Conservation (phyloP, 345 rosid species). For the Carallia pectinifolia region DNA sequence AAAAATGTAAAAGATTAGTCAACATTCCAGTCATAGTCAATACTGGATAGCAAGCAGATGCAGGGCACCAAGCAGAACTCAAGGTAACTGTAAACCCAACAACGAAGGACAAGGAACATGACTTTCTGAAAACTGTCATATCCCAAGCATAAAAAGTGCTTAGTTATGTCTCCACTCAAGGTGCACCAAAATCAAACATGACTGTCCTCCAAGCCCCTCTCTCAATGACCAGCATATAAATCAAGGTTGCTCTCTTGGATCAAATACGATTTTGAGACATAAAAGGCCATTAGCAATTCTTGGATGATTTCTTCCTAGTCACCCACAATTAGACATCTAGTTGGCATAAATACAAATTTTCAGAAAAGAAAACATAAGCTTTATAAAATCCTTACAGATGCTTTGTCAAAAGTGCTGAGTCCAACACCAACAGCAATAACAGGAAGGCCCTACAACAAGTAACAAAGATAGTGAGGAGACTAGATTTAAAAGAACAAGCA, state of each 20-base stretch:
- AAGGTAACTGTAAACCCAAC: too few relatives aligned
- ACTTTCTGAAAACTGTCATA: neutral
- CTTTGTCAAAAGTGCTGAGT: conserved; percentile 84
- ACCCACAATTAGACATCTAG: neutral
- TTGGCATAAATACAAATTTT: neutral
- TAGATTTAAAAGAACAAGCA: neutral
- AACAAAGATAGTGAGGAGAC: neutral
- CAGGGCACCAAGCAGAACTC: too few relatives aligned
- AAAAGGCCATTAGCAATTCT: neutral
- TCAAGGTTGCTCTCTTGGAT: too few relatives aligned
- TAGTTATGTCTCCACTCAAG: too few relatives aligned
- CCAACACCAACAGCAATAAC: conserved; percentile 83
- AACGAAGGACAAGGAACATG: too few relatives aligned
- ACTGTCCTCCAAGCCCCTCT: neutral
- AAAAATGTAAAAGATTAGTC: neutral
- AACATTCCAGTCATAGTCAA: neutral
- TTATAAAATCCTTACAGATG: conserved; percentile 61
- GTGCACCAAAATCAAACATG: too few relatives aligned
- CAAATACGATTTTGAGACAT: neutral
- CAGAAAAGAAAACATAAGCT: neutral
- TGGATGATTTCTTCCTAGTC: neutral
- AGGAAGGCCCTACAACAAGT: conserved; percentile 69
- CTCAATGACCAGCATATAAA: neutral
- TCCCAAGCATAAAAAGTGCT: neutral
- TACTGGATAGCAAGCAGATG: too few relatives aligned